Conservation (phyloP, 306 rosid genomes). For the Malus fusca region DNA sequence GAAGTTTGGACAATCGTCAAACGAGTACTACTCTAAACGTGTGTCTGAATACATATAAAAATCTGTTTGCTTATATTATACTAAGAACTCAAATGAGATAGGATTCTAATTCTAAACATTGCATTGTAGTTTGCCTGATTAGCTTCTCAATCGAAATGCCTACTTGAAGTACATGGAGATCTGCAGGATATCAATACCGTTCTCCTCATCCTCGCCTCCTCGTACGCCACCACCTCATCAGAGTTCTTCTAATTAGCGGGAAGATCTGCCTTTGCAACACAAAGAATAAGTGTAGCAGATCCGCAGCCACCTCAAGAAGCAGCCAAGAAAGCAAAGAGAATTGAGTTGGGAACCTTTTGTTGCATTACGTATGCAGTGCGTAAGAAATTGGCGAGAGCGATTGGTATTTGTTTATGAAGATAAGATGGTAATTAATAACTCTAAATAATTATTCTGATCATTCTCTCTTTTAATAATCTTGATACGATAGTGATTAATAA, state of each 20-base stretch:
- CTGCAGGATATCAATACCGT: too few species aligned
- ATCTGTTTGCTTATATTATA: too few species aligned
- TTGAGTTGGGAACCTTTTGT: constrained; percentile 23
- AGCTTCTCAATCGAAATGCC: neutral
- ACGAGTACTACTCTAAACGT: too few species aligned
- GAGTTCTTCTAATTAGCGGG: too few species aligned
- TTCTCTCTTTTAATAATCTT: too few species aligned
- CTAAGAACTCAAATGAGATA: too few species aligned
- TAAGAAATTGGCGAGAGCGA: constrained; percentile 22
- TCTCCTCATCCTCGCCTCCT: too few species aligned
- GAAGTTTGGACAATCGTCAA: too few species aligned
- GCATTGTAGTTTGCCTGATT: neutral
- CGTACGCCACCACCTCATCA: too few species aligned
- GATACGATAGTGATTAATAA: constrained; percentile 9
- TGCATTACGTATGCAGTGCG: neutral
- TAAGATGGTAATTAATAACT: constrained; percentile 6
- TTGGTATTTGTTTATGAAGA: constrained; percentile 7
- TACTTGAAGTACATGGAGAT: neutral
- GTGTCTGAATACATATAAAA: too few species aligned
- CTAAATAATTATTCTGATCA: too few species aligned
- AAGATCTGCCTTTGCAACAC: neutral
- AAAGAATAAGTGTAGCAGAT: neutral
- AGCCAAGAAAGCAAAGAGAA: constrained; percentile 23
- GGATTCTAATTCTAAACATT: neutral
- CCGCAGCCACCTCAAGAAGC: constrained; percentile 15